Percentiles rank a stretch among this genome's conserved stretches.
Conservation (phyloP, 2,329 filamentous ascomycete species). For the Curvularia hawaiiensis region DNA sequence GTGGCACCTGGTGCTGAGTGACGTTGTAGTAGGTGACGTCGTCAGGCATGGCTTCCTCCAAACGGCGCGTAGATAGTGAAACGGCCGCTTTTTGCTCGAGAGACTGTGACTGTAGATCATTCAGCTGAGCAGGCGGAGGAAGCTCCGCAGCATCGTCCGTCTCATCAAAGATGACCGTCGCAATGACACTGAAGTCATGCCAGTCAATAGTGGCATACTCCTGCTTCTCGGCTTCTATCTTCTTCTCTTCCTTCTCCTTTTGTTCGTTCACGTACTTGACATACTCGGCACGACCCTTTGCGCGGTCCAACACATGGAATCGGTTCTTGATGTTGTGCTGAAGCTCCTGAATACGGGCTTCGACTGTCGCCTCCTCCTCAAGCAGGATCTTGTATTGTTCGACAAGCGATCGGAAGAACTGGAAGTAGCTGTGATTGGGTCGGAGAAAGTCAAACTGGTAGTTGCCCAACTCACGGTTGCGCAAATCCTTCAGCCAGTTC, state of each 20-base stretch:
- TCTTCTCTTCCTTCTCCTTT: constrained; percentile 86
- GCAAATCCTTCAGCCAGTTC: constrained; percentile 86
- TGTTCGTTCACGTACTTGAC: constrained; percentile 82
- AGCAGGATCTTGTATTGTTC: constrained; percentile 91
- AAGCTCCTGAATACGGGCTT: constrained; percentile 74
- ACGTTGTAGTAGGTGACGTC: constrained; percentile 58
- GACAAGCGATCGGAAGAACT: constrained; percentile 89
- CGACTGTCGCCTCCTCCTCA: constrained; percentile 72
- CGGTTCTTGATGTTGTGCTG: constrained; percentile 78
- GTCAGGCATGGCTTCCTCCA: constrained; percentile 93
- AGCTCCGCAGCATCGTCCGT: constrained; percentile 84
- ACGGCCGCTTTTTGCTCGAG: constrained; percentile 94
- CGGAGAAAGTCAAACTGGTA: constrained; percentile 96
- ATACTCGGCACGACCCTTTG: constrained; percentile 87
- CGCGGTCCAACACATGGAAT: constrained; percentile 77
- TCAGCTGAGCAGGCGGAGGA: constrained; percentile 85
- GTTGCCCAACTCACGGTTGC: constrained; percentile 86
- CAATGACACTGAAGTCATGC: constrained; percentile 96
- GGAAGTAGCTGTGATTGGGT: constrained; percentile 93
- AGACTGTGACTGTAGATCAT: constrained; percentile 91
- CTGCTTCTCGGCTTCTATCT: constrained; percentile 78
- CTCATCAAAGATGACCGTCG: constrained; percentile 91
- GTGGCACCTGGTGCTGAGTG: constrained; percentile 36
- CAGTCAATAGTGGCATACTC: constrained; percentile 90
- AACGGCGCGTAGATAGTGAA: constrained; percentile 81